Evolutionary conservation across 768 basidiomycete genomes (phyloP).

Genomic region (Suillus subluteus): DNA sequence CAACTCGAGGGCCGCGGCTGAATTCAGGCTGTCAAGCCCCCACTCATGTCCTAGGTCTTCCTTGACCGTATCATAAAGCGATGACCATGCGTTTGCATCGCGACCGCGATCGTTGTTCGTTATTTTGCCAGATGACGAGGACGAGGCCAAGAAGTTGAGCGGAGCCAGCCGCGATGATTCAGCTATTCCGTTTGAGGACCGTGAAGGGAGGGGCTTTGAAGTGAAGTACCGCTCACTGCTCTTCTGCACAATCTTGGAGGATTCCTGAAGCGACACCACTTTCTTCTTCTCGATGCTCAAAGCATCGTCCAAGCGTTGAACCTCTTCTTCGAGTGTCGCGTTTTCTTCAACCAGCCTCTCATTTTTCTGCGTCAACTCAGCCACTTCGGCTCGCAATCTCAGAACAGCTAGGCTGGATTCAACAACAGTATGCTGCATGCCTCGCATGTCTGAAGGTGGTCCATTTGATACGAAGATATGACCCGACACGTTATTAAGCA

Average conservation of each 20-base stretch:
- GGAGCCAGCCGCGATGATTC: slow-evolving; percentile 16
- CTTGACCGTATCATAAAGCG: background rate
- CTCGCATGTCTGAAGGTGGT: slow-evolving; percentile 19
- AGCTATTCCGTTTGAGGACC: slow-evolving; percentile 23
- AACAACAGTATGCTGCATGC: slow-evolving; percentile 41
- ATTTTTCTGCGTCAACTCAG: slow-evolving; percentile 40
- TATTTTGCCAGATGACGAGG: slow-evolving; percentile 22
- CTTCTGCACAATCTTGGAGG: background rate
- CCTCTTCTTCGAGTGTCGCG: slow-evolving; percentile 30
- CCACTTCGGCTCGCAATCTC: slow-evolving; percentile 42
- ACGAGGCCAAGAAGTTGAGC: slow-evolving; percentile 19
- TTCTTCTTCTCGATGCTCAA: slow-evolving; percentile 19
- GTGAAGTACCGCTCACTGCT: slow-evolving; percentile 1
- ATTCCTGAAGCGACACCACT: background rate
- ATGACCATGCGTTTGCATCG: slow-evolving; percentile 13
- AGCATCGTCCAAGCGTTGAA: slow-evolving; percentile 17
- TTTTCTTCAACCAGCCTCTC: slow-evolving; percentile 28
- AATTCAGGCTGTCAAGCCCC: slow-evolving; percentile 16
- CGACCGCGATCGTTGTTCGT: slow-evolving; percentile 15
- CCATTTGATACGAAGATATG: slow-evolving; percentile 51
- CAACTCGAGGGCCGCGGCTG: slow-evolving; percentile 29
- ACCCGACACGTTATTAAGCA: slow-evolving; percentile 62
- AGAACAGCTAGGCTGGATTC: slow-evolving; percentile 56
- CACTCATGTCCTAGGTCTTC: background rate
- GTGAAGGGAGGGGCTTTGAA: slow-evolving; percentile 15